Percentiles rank a stretch among this genome's conserved stretches.
Conservation (phyloP, 345 rosid genomes). For the Rhodamnia rubescens region DNA sequence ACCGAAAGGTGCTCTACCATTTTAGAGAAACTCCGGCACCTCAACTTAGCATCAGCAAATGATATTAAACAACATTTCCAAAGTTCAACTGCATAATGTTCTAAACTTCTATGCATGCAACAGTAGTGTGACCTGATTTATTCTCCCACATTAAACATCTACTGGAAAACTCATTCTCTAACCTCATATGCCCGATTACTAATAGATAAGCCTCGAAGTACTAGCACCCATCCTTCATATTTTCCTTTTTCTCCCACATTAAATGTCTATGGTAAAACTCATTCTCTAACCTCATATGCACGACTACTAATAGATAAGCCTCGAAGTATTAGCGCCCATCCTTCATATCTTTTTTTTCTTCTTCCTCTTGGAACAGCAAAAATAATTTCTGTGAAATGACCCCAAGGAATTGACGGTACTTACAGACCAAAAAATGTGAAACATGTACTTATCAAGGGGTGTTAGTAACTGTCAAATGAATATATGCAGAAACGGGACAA, state of each 20-base stretch:
- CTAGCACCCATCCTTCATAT: not conserved
- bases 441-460: not conserved
- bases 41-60: not conserved
- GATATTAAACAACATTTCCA: not conserved
- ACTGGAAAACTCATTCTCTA: not conserved
- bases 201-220: not conserved
- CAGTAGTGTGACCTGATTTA: not conserved
- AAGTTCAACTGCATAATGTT: not conserved
- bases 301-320: not conserved
- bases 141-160: not conserved
- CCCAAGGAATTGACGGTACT: not conserved
- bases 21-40: not conserved
- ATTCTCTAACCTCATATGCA: not conserved
- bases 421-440: not conserved
- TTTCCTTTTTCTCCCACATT: not conserved
- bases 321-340: not conserved
- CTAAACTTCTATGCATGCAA: not conserved
- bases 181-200: not conserved
- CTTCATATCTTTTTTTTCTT: not conserved
- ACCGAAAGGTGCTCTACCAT: not conserved
- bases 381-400: not conserved
- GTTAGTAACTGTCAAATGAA: not conserved
- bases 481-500: not conserved
- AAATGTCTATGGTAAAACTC: not conserved
- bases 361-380: not conserved